Evolutionary conservation across 83 land plant genomes (phyloP).

Genomic region (Thuja plicata): DNA sequence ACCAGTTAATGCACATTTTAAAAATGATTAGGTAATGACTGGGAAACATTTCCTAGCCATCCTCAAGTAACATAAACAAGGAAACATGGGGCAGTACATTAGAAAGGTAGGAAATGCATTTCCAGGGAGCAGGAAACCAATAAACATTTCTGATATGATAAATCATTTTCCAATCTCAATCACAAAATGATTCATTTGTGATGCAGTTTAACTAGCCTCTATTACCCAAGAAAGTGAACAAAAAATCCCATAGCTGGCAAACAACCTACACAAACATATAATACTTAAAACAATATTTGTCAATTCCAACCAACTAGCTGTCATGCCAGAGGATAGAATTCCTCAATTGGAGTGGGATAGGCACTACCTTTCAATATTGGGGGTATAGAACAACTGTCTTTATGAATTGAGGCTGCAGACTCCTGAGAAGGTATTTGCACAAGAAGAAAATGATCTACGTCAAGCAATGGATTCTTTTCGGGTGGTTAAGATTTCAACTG

Average conservation of each 20-base stretch:
- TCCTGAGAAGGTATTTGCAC: conserved; percentile 71
- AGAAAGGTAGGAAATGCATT: too few relatives aligned
- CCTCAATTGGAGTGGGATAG: conserved; percentile 83
- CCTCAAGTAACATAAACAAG: too few relatives aligned
- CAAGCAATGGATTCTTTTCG: conserved; percentile 85
- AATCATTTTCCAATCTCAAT: not conserved
- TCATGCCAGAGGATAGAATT: conserved; percentile 85
- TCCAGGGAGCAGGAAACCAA: not conserved
- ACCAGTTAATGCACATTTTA: too few relatives aligned
- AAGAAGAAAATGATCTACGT: conserved; percentile 72
- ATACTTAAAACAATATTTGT: too few relatives aligned
- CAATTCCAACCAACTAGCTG: conserved; percentile 85
- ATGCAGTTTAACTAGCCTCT: not conserved
- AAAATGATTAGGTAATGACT: too few relatives aligned
- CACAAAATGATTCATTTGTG: not conserved
- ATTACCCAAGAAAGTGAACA: not conserved
- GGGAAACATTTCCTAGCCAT: too few relatives aligned
- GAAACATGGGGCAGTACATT: too few relatives aligned
- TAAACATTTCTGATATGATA: not conserved
- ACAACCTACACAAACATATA: not conserved
- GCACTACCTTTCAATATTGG: conserved; percentile 92
- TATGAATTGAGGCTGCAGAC: conserved; percentile 86
- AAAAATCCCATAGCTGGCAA: not conserved
- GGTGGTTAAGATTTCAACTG: conserved; percentile 46
- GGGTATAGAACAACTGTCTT: conserved; percentile 85